phyloP scores from a whole-genome alignment of 2,329 filamentous ascomycete species.

The Fusarium sp. region DNA sequence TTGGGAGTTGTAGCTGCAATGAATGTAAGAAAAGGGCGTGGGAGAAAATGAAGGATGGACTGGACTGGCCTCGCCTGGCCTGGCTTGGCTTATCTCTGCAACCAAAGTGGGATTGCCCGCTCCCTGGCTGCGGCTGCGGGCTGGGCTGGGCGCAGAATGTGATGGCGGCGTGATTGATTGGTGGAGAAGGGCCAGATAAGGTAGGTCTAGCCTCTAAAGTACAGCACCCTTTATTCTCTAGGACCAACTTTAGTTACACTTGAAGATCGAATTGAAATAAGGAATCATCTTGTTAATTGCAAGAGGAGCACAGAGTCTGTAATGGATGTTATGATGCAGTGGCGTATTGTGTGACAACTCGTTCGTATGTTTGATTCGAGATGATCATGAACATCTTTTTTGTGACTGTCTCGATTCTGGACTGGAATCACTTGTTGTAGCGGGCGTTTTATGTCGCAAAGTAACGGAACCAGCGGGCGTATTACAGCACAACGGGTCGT shows the following conservation, averaged over 20 bases:
- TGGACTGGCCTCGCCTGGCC: not conserved
- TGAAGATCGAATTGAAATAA: slow-evolving; percentile 11
- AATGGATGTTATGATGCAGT: not conserved
- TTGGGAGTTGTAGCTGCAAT: slow-evolving; percentile 5
- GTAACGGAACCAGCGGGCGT: slow-evolving; percentile 36
- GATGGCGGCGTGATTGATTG: slow-evolving; percentile 41
- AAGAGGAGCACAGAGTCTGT: not conserved
- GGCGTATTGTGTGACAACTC: not conserved
- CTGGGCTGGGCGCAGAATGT: slow-evolving; percentile 27
- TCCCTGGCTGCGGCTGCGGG: slow-evolving; percentile 26
- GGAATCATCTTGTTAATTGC: not conserved
- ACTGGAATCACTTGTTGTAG: slow-evolving; percentile 5
- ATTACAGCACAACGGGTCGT: slow-evolving; percentile 17
- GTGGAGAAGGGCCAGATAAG: slow-evolving; percentile 39
- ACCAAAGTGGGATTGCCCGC: slow-evolving; percentile 25
- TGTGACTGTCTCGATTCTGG: not conserved
- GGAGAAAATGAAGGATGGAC: slow-evolving; percentile 12
- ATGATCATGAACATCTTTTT: not conserved
- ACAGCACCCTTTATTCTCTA: not conserved
- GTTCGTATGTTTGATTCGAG: not conserved
- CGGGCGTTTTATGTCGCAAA: slow-evolving; percentile 37
- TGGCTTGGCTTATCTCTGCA: slow-evolving; percentile 36
- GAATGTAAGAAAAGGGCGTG: slow-evolving; percentile 24
- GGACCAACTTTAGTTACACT: not conserved
- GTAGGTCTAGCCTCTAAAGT: slow-evolving; percentile 8